Conservation (phyloP, 2,329 filamentous ascomycete genomes). For the Neonectria neomacrospora region DNA sequence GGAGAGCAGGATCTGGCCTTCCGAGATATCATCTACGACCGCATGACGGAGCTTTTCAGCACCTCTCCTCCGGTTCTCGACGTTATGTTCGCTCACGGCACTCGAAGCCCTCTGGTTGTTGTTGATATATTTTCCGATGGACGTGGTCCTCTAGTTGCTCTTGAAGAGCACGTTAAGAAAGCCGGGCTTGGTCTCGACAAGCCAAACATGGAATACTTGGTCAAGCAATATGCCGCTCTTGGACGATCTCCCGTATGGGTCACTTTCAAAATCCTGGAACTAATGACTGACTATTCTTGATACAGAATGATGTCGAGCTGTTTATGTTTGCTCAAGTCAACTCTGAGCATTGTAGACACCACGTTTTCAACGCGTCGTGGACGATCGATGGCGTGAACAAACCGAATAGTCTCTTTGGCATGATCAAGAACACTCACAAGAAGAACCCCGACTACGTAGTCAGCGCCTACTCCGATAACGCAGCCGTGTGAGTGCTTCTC, state of each 20-base stretch:
- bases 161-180: slow-evolving; percentile 85
- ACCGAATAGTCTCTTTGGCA: slow-evolving; percentile 85
- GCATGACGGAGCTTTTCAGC: slow-evolving; percentile 91
- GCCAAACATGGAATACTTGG: slow-evolving; percentile 91
- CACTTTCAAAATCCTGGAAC: slow-evolving; percentile 25
- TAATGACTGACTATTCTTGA: slow-evolving; percentile 35
- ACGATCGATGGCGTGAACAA: slow-evolving; percentile 88
- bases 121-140: slow-evolving; percentile 78
- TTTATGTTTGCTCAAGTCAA: slow-evolving; percentile 99
- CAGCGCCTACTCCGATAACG: slow-evolving; percentile 97
- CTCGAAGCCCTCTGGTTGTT: slow-evolving; percentile 72
- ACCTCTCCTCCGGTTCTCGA: slow-evolving; percentile 74
- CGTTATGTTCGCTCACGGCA: slow-evolving; percentile 80
- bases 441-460: slow-evolving; percentile 84
- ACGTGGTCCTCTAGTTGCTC: slow-evolving; percentile 73
- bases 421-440: slow-evolving; percentile 97
- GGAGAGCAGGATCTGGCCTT: slow-evolving; percentile 63
- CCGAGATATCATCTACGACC: slow-evolving; percentile 83
- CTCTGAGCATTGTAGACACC: slow-evolving; percentile 88
- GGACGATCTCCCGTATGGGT: slow-evolving; percentile 67
- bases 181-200: slow-evolving; percentile 88
- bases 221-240: slow-evolving; percentile 64
- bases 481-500: slow-evolving; percentile 72
- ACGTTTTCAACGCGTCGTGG: slow-evolving; percentile 98
- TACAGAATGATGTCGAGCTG: slow-evolving; percentile 82